These are phyloP conservation scores for Aspergillus haitiensis DNA, from an alignment of 495 filamentous ascomycete genomes.

Conservation along the genomic window DNA sequence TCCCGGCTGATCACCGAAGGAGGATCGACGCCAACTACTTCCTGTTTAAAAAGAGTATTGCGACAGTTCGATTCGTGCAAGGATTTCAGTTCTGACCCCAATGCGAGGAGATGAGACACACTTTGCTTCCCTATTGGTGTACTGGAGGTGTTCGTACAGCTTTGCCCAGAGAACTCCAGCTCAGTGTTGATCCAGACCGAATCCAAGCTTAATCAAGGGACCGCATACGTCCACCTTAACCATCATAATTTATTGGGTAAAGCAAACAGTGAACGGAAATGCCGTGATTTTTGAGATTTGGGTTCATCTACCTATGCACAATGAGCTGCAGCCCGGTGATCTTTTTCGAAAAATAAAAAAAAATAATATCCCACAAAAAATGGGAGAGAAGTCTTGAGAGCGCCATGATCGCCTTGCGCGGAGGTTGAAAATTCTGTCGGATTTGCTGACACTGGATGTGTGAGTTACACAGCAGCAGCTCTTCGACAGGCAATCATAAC, in stretches of 20 bases:
- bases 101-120: conserved; percentile 11
- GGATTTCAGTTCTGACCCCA: conserved; percentile 1
- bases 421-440: conserved; percentile 2
- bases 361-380: background rate
- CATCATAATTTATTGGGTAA: conserved; percentile 3
- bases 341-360: too few relatives aligned
- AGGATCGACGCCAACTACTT: conserved; percentile 6
- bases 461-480: conserved; percentile 17
- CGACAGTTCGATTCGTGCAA: background rate
- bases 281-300: background rate
- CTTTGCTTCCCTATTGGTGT: background rate
- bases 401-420: conserved; percentile 1
- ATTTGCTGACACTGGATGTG: conserved; percentile 6
- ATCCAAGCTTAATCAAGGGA: conserved; percentile 6
- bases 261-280: background rate
- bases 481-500: background rate
- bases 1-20: conserved; percentile 10
- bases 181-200: background rate
- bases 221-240: background rate
- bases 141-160: background rate
- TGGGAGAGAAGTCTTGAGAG: background rate
- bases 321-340: too few relatives aligned
- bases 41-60: conserved; percentile 2
- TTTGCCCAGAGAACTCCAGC: background rate
- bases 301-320: too few relatives aligned